Conservation (phyloP, 768 basidiomycete species). For the Lactarius sanguifluus region DNA sequence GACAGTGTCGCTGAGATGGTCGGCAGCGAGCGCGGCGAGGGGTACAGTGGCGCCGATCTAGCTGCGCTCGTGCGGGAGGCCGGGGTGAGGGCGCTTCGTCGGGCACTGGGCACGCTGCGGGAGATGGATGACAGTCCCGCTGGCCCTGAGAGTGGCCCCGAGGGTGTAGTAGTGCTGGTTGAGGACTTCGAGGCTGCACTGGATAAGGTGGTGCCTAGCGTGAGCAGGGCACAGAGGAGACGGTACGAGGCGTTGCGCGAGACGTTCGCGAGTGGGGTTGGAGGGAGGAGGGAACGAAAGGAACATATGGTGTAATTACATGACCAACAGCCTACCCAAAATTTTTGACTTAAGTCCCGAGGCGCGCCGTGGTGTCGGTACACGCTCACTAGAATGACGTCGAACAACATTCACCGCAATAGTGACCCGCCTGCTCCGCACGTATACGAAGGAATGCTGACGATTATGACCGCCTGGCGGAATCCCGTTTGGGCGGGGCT, state of each 20-base stretch:
- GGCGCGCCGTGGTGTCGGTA: too few relatives aligned
- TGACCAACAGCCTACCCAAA: too few relatives aligned
- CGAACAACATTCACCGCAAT: too few relatives aligned
- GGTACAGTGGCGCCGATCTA: conserved; percentile 90
- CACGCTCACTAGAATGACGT: too few relatives aligned
- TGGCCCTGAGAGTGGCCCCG: conserved; percentile 28
- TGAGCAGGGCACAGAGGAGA: conserved; percentile 74
- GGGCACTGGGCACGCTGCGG: conserved; percentile 66
- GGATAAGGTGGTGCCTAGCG: conserved; percentile 84
- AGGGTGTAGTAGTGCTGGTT: conserved; percentile 49
- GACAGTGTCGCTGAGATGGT: conserved; percentile 43
- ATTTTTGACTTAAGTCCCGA: too few relatives aligned
- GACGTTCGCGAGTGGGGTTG: too few relatives aligned
- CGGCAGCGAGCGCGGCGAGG: conserved; percentile 66
- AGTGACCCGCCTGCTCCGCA: too few relatives aligned
- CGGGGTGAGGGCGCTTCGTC: conserved; percentile 76
- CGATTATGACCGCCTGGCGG: too few relatives aligned
- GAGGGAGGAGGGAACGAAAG: neutral
- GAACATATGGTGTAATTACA: too few relatives aligned
- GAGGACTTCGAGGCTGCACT: conserved; percentile 74
- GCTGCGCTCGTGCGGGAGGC: conserved; percentile 88
- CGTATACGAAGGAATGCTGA: too few relatives aligned
- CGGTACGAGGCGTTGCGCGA: conserved; percentile 49
- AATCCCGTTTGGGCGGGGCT: too few relatives aligned
- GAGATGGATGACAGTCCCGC: conserved; percentile 46